Percentiles rank a stretch among this genome's conserved stretches.
Conservation (phyloP, 805 yeast species). For the Saturnispora saitoi region DNA sequence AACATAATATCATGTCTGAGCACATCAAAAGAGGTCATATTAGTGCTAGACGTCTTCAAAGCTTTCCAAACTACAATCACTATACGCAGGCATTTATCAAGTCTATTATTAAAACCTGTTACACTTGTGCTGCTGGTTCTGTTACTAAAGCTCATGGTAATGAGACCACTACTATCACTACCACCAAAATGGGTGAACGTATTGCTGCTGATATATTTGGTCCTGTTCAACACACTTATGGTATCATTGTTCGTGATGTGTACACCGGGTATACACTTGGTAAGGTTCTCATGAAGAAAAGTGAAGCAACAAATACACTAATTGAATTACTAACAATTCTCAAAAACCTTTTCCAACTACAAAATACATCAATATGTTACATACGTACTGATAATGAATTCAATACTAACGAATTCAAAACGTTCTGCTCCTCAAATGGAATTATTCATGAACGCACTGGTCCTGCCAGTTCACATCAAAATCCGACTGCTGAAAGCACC, state of each 20-base stretch:
- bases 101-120: background rate
- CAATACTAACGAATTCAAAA: background rate
- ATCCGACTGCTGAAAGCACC: background rate
- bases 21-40: background rate
- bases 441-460: background rate
- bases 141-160: background rate
- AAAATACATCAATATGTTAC: background rate
- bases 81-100: background rate
- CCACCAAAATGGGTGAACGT: background rate
- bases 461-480: conserved; percentile 1
- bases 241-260: background rate
- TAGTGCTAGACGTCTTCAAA: background rate
- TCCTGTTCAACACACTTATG: background rate
- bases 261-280: background rate
- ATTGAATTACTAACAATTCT: background rate
- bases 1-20: background rate
- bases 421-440: background rate
- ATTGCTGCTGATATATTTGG: background rate
- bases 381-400: background rate
- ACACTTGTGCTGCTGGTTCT: background rate
- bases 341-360: background rate
- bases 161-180: background rate
- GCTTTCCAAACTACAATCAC: background rate
- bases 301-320: background rate
- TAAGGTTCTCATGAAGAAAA: background rate